Conservation (phyloP, 495 filamentous ascomycete species). For the Penicillium lagena region DNA sequence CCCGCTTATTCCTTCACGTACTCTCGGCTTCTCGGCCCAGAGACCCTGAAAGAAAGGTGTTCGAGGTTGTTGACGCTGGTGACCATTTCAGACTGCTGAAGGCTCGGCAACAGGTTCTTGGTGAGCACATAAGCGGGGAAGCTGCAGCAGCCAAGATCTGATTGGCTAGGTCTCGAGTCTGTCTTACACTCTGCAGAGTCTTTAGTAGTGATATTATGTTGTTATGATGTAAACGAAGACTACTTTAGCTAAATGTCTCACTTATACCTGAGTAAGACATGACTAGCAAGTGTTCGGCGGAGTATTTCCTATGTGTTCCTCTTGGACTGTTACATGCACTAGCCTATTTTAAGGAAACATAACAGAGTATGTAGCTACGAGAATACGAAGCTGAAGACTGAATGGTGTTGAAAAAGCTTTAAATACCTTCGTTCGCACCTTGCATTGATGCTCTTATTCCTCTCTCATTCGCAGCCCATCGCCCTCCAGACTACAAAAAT, state of each 20-base stretch:
- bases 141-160: background rate
- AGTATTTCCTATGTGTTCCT: background rate
- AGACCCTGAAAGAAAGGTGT: no score
- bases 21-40: no score
- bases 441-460: background rate
- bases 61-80: no score
- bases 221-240: background rate
- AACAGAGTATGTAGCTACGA: background rate
- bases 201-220: background rate
- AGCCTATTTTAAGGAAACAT: conserved; percentile 5
- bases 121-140: conserved; percentile 6
- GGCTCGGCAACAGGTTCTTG: background rate
- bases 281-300: background rate
- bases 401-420: conserved; percentile 1
- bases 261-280: conserved; percentile 6
- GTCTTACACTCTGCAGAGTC: conserved; percentile 2
- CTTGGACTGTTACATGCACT: conserved; percentile 9
- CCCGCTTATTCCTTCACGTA: no score
- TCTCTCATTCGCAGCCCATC: background rate
- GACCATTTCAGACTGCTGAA: background rate
- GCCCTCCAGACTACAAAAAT: background rate
- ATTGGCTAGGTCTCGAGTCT: conserved; percentile 7
- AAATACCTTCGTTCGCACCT: conserved; percentile 3
- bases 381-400: no score
- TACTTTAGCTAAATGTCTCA: conserved; percentile 6